These are phyloP conservation scores for Aspergillus cristatus DNA, from an alignment of 495 filamentous ascomycete species.

Conservation along the genomic window DNA sequence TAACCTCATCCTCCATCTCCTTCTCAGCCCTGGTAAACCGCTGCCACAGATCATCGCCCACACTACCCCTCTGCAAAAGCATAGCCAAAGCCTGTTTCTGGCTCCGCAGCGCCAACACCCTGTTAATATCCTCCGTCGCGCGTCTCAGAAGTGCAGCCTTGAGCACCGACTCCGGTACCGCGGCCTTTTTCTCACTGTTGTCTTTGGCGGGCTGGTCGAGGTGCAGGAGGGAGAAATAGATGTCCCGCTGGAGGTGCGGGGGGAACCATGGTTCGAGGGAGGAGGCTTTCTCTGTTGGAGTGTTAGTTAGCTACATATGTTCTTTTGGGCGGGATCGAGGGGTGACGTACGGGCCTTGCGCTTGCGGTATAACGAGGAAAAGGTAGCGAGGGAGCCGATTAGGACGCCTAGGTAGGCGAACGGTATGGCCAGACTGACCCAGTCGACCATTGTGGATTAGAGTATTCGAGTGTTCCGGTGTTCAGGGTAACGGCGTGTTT, in stretches of 20 bases:
- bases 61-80: slow-evolving; percentile 78
- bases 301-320: slow-evolving; percentile 10
- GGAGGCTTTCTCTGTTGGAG: slow-evolving; percentile 59
- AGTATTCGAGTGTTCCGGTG: slow-evolving; percentile 1
- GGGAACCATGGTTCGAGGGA: slow-evolving; percentile 89
- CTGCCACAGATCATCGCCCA: slow-evolving; percentile 96
- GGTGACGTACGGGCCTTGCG: slow-evolving; percentile 71
- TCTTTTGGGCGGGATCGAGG: neutral
- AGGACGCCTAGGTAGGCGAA: slow-evolving; percentile 83
- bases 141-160: slow-evolving; percentile 85
- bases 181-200: slow-evolving; percentile 56
- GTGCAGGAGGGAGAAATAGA: slow-evolving; percentile 89
- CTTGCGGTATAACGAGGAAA: slow-evolving; percentile 86
- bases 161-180: slow-evolving; percentile 75
- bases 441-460: slow-evolving; percentile 52
- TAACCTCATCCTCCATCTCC: slow-evolving; percentile 92
- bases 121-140: slow-evolving; percentile 82
- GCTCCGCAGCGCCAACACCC: slow-evolving; percentile 74
- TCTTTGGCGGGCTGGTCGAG: slow-evolving; percentile 53
- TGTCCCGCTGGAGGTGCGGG: slow-evolving; percentile 78
- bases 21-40: slow-evolving; percentile 84
- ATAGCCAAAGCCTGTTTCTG: slow-evolving; percentile 78
- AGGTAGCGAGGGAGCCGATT: slow-evolving; percentile 78
- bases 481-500: neutral
- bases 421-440: slow-evolving; percentile 69